Evolutionary conservation across 202 grass and related monocot species (phyloP).

Genomic region (Dendrocalamus latiflorus): DNA sequence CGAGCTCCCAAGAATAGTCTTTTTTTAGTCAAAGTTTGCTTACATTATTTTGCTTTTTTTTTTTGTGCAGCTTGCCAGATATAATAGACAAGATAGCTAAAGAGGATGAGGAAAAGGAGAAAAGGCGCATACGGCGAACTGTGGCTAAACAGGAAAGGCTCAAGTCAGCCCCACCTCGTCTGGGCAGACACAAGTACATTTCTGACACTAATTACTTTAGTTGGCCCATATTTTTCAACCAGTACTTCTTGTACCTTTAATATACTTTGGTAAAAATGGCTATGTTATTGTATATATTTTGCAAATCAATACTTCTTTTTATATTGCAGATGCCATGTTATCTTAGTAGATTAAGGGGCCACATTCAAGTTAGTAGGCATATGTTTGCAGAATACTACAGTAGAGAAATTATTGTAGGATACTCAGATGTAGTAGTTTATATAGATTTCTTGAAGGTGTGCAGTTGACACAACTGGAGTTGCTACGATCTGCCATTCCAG

Average conservation of each 20-base stretch:
- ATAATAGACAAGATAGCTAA: constrained; percentile 84
- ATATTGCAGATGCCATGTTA: neutral
- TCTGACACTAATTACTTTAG: neutral
- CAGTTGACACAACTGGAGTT: neutral
- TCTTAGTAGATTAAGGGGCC: neutral
- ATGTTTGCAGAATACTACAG: neutral
- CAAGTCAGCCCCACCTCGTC: constrained; percentile 74
- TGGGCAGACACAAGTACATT: constrained; percentile 87
- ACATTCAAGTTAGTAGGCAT: neutral
- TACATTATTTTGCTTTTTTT: constrained; percentile 12
- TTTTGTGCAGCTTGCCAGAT: constrained; percentile 63
- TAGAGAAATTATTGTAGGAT: neutral
- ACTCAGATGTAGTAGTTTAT: neutral
- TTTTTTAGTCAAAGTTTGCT: neutral
- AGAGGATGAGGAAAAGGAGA: constrained; percentile 86
- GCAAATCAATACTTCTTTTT: neutral
- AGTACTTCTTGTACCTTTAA: neutral
- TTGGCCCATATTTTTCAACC: neutral
- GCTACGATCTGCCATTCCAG: neutral
- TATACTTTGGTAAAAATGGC: neutral
- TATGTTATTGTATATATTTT: neutral
- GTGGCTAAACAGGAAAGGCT: constrained; percentile 68
- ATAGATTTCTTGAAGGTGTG: neutral
- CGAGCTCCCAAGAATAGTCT: neutral
- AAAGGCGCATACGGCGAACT: constrained; percentile 46